A percentile compares a stretch with the other conserved stretches of the same genome.
phyloP scores from a whole-genome alignment of 2,329 filamentous ascomycete species.

The Fusarium miscanthi region DNA sequence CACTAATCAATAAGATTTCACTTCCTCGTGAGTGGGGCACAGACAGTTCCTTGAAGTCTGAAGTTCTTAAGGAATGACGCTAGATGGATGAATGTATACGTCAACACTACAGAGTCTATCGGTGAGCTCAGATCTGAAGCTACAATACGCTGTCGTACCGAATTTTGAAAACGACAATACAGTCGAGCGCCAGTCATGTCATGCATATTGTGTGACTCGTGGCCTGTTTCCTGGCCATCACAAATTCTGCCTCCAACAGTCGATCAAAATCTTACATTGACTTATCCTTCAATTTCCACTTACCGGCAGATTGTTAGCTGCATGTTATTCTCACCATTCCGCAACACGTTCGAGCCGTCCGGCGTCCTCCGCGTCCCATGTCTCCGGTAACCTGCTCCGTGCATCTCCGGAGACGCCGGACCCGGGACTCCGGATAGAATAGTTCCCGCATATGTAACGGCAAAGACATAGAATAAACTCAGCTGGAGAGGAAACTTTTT shows the following conservation, averaged over 20 bases:
- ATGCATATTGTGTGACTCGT: conserved; percentile 5
- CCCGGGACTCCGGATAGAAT: conserved; percentile 29
- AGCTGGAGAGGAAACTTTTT: not conserved
- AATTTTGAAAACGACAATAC: not conserved
- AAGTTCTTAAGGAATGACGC: conserved; percentile 38
- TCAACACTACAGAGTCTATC: conserved; percentile 18
- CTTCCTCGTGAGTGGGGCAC: conserved; percentile 10
- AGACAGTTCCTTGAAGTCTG: not conserved
- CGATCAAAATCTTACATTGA: not conserved
- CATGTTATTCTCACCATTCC: conserved; percentile 28
- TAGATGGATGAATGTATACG: conserved; percentile 38
- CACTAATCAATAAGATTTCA: conserved; percentile 22
- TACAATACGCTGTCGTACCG: not conserved
- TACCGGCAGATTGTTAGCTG: conserved; percentile 6
- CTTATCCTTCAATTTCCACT: not conserved
- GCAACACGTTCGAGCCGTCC: conserved; percentile 29
- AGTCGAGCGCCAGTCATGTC: not conserved
- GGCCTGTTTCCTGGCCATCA: conserved; percentile 21
- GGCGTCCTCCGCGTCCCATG: conserved; percentile 26
- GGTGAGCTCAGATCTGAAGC: conserved; percentile 8
- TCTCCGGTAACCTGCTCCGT: conserved; percentile 30
- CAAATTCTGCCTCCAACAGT: conserved; percentile 1
- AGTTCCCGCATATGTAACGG: conserved; percentile 12
- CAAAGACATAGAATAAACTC: not conserved
- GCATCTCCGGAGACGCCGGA: conserved; percentile 36